phyloP scores from a whole-genome alignment of 1,139 yeast species.

The Diutina mesorugosa region DNA sequence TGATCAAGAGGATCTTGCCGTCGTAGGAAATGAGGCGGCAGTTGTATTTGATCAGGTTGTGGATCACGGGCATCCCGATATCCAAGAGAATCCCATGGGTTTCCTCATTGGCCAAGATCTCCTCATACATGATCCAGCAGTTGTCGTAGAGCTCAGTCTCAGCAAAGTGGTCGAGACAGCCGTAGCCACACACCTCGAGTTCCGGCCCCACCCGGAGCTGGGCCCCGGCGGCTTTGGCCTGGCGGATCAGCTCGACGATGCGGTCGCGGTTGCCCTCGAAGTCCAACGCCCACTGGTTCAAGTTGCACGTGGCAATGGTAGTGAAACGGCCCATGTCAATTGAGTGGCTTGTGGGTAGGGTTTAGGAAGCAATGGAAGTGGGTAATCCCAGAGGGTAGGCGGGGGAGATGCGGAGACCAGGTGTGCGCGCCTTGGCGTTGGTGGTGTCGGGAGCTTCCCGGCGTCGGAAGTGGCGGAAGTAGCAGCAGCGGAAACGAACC shows the following conservation, averaged over 20 bases:
- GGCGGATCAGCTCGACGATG: conserved; percentile 63
- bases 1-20: conserved; percentile 66
- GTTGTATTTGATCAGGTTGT: conserved; percentile 78
- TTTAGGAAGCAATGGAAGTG: too few species aligned
- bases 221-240: conserved; percentile 70
- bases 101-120: conserved; percentile 50
- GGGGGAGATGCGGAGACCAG: too few species aligned
- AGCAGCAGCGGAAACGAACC: too few species aligned
- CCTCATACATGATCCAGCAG: conserved; percentile 87
- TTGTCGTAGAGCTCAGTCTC: conserved; percentile 85
- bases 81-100: conserved; percentile 74
- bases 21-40: conserved; percentile 77
- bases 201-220: conserved; percentile 92
- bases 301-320: conserved; percentile 51
- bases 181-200: conserved; percentile 86
- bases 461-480: too few species aligned
- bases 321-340: conserved; percentile 10
- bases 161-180: conserved; percentile 89
- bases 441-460: too few species aligned
- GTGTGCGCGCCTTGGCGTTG: too few species aligned
- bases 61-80: conserved; percentile 88
- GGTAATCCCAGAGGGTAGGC: too few species aligned
- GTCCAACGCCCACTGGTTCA: conserved; percentile 98
- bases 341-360: neutral
- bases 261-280: conserved; percentile 95